Conservation (phyloP, 2,329 filamentous ascomycete species). For the Didymosphaeria variabile region DNA sequence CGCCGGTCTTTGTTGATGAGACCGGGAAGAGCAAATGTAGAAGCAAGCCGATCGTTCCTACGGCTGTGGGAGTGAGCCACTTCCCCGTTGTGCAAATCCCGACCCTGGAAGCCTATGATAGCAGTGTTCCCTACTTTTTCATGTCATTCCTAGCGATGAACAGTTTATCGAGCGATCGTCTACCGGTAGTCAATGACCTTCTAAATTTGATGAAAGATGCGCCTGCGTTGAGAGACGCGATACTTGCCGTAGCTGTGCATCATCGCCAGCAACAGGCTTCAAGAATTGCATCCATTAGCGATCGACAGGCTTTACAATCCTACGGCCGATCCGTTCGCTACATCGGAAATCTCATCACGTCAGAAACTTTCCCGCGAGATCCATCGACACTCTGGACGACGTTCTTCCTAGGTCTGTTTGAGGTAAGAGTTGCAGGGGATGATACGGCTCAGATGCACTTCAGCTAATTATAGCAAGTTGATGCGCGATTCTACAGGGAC, state of each 20-base stretch:
- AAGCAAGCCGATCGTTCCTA: neutral
- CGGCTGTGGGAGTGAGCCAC: neutral
- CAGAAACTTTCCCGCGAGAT: constrained; percentile 21
- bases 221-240: constrained; percentile 28
- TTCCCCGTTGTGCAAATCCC: constrained; percentile 10
- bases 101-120: constrained; percentile 10
- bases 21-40: neutral
- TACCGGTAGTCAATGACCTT: constrained; percentile 23
- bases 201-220: constrained; percentile 22
- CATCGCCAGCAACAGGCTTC: constrained; percentile 21
- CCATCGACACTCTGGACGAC: constrained; percentile 37
- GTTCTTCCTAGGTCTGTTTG: constrained; percentile 36
- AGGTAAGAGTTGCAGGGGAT: constrained; percentile 22
- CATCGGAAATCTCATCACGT: constrained; percentile 25
- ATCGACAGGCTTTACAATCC: constrained; percentile 24
- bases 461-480: constrained; percentile 23
- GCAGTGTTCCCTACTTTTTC: constrained; percentile 34
- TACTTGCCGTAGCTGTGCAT: constrained; percentile 28
- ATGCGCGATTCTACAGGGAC: constrained; percentile 38
- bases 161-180: constrained; percentile 19
- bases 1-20: constrained; percentile 28
- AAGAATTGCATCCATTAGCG: too few relatives aligned
- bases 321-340: constrained; percentile 29
- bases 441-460: neutral
- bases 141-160: constrained; percentile 35